Evolutionary conservation across 2,329 filamentous ascomycete genomes (phyloP).

Genomic region (Exophiala dermatitidis): DNA sequence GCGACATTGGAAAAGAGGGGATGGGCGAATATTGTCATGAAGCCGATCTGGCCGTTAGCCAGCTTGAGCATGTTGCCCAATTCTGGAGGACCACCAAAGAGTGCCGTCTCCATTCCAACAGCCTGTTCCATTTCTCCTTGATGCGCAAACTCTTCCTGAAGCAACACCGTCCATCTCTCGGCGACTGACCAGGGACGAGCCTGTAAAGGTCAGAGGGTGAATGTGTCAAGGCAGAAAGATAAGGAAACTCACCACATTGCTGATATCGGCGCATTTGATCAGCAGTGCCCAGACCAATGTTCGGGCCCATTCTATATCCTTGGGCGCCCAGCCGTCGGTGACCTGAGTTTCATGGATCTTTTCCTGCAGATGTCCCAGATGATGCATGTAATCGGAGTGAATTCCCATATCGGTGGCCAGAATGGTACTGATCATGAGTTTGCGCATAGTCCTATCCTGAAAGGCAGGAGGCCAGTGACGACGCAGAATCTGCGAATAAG

Average conservation of each 20-base stretch:
- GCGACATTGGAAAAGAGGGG: constrained; percentile 85
- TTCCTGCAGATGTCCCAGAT: constrained; percentile 70
- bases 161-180: constrained; percentile 79
- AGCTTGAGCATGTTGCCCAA: constrained; percentile 77
- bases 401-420: constrained; percentile 95
- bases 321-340: constrained; percentile 65
- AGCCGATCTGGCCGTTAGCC: constrained; percentile 81
- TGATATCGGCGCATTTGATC: constrained; percentile 98
- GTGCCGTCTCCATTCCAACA: constrained; percentile 75
- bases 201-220: constrained; percentile 38
- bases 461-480: constrained; percentile 85
- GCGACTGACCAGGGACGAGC: constrained; percentile 78
- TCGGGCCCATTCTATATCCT: constrained; percentile 67
- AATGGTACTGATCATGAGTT: constrained; percentile 94
- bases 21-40: constrained; percentile 93
- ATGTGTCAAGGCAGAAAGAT: background rate
- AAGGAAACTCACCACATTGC: constrained; percentile 74
- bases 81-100: constrained; percentile 71
- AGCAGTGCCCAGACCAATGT: constrained; percentile 79
- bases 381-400: constrained; percentile 95
- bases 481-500: constrained; percentile 90
- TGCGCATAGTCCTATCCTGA: constrained; percentile 69
- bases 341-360: constrained; percentile 62
- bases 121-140: constrained; percentile 89
- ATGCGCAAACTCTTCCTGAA: constrained; percentile 92